phyloP scores from a whole-genome alignment of 495 filamentous ascomycete species.

The Talaromyces stipitatus region DNA sequence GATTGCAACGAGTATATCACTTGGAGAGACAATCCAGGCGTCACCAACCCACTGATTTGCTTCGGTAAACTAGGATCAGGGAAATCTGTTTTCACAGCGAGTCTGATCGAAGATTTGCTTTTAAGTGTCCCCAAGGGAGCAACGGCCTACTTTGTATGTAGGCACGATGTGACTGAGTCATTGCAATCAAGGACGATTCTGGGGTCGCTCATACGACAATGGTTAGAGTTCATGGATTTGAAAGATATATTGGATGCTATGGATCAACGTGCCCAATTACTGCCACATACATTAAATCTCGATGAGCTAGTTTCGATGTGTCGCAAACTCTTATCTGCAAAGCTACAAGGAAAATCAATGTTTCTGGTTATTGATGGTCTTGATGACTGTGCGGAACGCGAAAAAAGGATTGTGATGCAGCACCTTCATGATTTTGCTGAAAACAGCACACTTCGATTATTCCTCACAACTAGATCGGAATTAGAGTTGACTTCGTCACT shows the following conservation, averaged over 20 bases:
- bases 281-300: not conserved
- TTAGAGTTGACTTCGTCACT: not conserved
- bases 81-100: slow-evolving; percentile 34
- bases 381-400: not conserved
- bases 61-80: slow-evolving; percentile 34
- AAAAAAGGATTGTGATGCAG: not conserved
- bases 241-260: not conserved
- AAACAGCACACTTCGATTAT: not conserved
- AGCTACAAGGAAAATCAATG: not conserved
- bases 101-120: slow-evolving; percentile 33
- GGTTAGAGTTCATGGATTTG: slow-evolving; percentile 11
- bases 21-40: slow-evolving; percentile 23
- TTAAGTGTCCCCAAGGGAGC: slow-evolving; percentile 12
- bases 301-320: not conserved
- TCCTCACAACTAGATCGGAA: slow-evolving; percentile 1
- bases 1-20: slow-evolving; percentile 18
- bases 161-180: slow-evolving; percentile 29
- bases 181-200: slow-evolving; percentile 29
- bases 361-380: slow-evolving; percentile 2
- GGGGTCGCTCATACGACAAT: slow-evolving; percentile 31
- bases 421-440: not conserved
- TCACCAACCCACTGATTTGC: slow-evolving; percentile 22
- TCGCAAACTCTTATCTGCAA: not conserved
- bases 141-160: slow-evolving; percentile 37
- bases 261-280: not conserved